Evolutionary conservation across 2,329 filamentous ascomycete genomes (phyloP).

Genomic region (Trichoderma koningii): DNA sequence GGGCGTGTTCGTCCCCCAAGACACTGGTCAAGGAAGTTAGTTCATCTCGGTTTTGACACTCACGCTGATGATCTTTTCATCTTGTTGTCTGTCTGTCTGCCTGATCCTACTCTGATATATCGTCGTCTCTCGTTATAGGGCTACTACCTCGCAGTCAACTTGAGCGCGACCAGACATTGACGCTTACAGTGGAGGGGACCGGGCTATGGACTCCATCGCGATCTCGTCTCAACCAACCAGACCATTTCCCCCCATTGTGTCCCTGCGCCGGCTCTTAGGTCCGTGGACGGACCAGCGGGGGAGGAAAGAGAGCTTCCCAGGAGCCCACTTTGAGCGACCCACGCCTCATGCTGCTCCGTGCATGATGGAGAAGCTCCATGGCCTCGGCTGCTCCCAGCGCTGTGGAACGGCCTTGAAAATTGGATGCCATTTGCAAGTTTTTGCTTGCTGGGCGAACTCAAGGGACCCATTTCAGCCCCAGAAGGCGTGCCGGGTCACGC

Average conservation of each 20-base stretch:
- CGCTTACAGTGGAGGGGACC: not conserved
- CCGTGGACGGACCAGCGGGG: conserved; percentile 10
- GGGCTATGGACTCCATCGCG: conserved; percentile 1
- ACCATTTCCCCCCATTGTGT: not conserved
- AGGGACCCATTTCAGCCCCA: conserved; percentile 16
- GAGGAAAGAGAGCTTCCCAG: not conserved
- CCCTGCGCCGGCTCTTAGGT: not conserved
- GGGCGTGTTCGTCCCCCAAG: no score
- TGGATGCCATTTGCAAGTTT: conserved; percentile 11
- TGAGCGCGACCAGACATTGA: not conserved
- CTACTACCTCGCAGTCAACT: not conserved
- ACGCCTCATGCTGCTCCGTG: conserved; percentile 18
- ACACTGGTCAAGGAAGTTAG: not conserved
- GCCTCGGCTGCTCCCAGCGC: conserved; percentile 25
- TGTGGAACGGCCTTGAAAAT: conserved; percentile 8
- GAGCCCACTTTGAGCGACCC: conserved; percentile 8
- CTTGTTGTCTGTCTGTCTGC: not conserved
- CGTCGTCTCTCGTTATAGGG: not conserved
- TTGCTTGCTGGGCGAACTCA: not conserved
- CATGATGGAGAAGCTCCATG: not conserved
- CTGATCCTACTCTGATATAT: no score
- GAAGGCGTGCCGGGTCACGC: conserved; percentile 10
- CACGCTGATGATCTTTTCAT: not conserved
- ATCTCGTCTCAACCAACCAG: not conserved
- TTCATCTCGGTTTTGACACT: not conserved